Base-by-base conservation (phyloP, 2,329 filamentous ascomycete genomes). In the Colletotrichum sp. region DNA sequence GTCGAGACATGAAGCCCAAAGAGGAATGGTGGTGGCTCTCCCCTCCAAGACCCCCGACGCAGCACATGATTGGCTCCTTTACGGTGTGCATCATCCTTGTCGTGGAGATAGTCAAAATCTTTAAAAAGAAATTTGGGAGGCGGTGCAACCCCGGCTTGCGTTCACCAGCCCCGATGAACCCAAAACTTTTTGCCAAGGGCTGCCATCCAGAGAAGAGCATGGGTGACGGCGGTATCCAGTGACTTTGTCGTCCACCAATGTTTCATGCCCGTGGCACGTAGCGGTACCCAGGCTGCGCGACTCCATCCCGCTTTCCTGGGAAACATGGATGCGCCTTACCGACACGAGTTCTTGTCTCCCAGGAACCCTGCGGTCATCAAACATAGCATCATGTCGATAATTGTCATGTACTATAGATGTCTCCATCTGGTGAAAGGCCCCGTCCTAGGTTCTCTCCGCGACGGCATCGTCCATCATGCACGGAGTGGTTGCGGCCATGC, bases 81-180 rank as follows among this genome's bases (percentile, higher is more conserved):
- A 78, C 77, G 77, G 21, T 12, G 32, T 16, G 24, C 49, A 44
- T 68, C 64, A 77, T 79, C 75, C 75, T 74, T 69, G 30, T 49
- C 57, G 18, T 76, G 68, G 57, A 71, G 72, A 64, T 73, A 75
- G 73, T 70, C 74, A 72, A 70, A 76, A 76, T 77, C 72, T 76
- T 75, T 77, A 78, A 75, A 78, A 79, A 78, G 69, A 78, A 76
- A 66, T 36, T 24, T 39, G 44, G 67, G 76, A 78, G 75, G 77
- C 74, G 73, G 75, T 77, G 72, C 76, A 66, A 79, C 75, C 68
- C 62, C 69, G 63, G 65, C 70, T 59, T 62, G 52, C 26, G 18
- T 55, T 66, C 63, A 71, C 70, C 74, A 77, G 70, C 70, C 70
- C 30, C 69, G 24, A 66, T 62, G 44, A 75, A 67, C 71, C 74